Base-by-base conservation (phyloP, 345 rosid species). In the Orychophragmus violaceus region DNA sequence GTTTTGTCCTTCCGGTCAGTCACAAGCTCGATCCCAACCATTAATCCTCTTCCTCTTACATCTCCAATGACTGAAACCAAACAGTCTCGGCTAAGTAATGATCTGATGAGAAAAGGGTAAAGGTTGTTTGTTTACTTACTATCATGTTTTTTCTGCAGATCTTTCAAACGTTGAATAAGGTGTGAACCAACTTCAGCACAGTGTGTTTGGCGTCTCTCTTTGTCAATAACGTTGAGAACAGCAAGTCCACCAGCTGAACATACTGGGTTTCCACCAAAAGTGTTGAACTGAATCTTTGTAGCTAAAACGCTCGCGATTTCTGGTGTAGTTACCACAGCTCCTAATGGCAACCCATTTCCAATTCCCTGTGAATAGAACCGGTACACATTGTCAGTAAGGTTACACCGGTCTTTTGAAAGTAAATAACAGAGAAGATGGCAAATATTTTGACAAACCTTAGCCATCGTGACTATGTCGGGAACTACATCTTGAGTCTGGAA, bases 401-500 rank as follows among this genome's bases (percentile, higher is more conserved):
- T 22, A 52, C 37, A 27, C 25, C 3, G 2, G 56, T 9, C 45
- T 35, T 10, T 5, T 7, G 2, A 18, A 8, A 12, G 28, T n/a
- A n/a, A n/a, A n/a, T n/a, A n/a, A n/a, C n/a, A n/a, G 23, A 50
- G 44, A 4, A 42, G 22, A 64, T 35, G 32, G 41, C 30, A 21
- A 21, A 29, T 8, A 6, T 54, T 58, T 29, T 46, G 41, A 63
- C 36, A 68, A 39, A 94, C 99, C 90, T 94, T 94, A 68, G 99
- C 99, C 99, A 90, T 88, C 55, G 97, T 90, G 68, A 90, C 95
- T 52, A 90, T 85, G 85, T 90, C 97, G 14, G 97, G 99, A 75
- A 87, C 75, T 48, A 94, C 97, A 50, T 84, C 95, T 78, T 94
- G 99, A 6, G 91, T 90, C 76, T 87, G 84, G 63, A 90, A 90